These are phyloP conservation scores for Emergomyces africanus DNA, from an alignment of 2,329 filamentous ascomycete genomes.

Conservation along the genomic window DNA sequence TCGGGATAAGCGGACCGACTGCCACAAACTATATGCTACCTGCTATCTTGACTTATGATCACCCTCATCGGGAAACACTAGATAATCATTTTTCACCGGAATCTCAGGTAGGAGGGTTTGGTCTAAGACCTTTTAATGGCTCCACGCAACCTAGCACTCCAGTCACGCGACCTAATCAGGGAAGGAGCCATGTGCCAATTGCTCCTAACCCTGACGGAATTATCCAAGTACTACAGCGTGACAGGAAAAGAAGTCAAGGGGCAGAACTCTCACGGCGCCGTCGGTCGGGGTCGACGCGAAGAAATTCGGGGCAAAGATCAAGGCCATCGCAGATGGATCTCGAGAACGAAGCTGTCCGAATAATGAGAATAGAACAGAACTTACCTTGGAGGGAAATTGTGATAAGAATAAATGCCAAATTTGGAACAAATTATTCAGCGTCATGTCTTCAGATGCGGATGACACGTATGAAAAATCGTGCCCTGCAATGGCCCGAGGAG, in stretches of 20 bases:
- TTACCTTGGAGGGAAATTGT: slow-evolving; percentile 29
- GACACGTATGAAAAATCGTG: slow-evolving; percentile 20
- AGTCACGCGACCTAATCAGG: slow-evolving; percentile 12
- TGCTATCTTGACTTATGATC: slow-evolving; percentile 15
- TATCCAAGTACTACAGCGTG: slow-evolving; percentile 26
- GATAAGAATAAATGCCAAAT: slow-evolving; percentile 23
- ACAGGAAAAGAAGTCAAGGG: slow-evolving; percentile 19
- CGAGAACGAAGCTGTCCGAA: slow-evolving; percentile 17
- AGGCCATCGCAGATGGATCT: slow-evolving; percentile 2
- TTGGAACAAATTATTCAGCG: slow-evolving; percentile 26
- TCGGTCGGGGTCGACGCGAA: slow-evolving; percentile 15
- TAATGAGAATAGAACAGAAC: slow-evolving; percentile 27
- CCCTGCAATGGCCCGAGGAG: slow-evolving; percentile 28
- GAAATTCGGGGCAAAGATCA: slow-evolving; percentile 19
- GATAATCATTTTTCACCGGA: not conserved
- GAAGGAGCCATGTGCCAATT: slow-evolving; percentile 22
- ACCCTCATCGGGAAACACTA: slow-evolving; percentile 1
- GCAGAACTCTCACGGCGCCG: slow-evolving; percentile 14
- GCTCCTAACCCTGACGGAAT: slow-evolving; percentile 28
- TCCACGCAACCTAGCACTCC: slow-evolving; percentile 12
- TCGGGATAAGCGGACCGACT: slow-evolving; percentile 26
- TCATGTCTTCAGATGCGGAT: slow-evolving; percentile 32
- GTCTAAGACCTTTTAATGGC: slow-evolving; percentile 13
- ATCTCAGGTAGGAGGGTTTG: slow-evolving; percentile 8
- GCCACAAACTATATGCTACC: slow-evolving; percentile 20